These are phyloP conservation scores for Solanum hybrid DNA, from an alignment of 305 asterid genomes.

Conservation along the genomic window DNA sequence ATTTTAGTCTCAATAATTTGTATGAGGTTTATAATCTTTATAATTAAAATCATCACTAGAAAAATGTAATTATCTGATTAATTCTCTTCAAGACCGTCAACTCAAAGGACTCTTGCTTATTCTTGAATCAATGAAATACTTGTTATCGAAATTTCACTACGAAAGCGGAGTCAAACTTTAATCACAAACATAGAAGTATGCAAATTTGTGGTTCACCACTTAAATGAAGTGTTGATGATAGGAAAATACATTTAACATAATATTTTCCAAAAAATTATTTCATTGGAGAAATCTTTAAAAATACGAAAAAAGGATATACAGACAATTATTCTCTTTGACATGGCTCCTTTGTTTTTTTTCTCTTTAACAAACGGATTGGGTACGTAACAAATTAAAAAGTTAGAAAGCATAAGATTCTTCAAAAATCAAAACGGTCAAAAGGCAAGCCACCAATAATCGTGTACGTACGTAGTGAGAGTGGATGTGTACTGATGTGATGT, in stretches of 20 bases:
- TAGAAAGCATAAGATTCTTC: conserved; percentile 16
- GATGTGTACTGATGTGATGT: neutral
- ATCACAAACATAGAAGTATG: neutral
- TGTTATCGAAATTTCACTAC: neutral
- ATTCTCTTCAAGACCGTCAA: neutral
- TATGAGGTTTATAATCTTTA: too few species aligned
- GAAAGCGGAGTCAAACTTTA: neutral
- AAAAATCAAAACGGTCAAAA: conserved; percentile 16
- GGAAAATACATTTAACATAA: neutral
- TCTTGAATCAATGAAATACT: neutral
- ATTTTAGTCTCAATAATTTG: too few species aligned
- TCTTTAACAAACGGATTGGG: neutral
- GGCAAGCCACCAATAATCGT: neutral
- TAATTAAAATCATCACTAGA: neutral
- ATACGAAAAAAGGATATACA: neutral
- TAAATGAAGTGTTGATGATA: neutral
- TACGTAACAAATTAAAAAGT: neutral
- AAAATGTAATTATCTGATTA: too few species aligned
- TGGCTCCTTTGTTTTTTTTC: neutral
- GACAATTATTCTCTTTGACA: neutral
- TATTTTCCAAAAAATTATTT: neutral
- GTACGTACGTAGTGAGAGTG: neutral
- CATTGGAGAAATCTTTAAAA: neutral
- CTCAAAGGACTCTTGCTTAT: neutral
- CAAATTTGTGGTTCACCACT: neutral